Percentiles rank a stretch among this genome's conserved stretches.
These are phyloP conservation scores for Ulmus americana DNA, from an alignment of 331 rosid genomes.

Conservation along the genomic window DNA sequence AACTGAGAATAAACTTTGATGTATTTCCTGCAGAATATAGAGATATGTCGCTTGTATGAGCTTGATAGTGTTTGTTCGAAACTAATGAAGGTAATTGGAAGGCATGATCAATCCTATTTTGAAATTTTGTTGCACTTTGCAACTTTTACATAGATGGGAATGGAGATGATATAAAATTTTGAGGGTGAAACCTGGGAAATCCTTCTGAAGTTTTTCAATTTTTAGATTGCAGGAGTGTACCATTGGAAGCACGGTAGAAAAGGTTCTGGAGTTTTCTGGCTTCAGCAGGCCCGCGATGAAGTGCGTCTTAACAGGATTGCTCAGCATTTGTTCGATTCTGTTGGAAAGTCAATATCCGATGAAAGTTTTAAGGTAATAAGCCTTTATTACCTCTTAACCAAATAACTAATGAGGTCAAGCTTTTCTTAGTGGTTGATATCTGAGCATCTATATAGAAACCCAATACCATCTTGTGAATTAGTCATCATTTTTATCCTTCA, in stretches of 20 bases:
- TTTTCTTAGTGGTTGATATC: neutral
- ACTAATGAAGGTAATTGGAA: conserved; percentile 64
- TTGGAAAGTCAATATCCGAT: conserved; percentile 88
- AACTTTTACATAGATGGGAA: neutral
- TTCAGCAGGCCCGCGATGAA: conserved; percentile 80
- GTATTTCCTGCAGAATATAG: conserved; percentile 58
- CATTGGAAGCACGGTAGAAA: conserved; percentile 95
- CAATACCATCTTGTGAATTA: neutral
- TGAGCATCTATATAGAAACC: neutral
- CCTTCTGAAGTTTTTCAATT: conserved; percentile 22
- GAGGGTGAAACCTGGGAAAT: neutral
- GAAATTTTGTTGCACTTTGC: neutral
- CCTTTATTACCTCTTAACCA: conserved; percentile 3
- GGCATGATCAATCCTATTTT: neutral
- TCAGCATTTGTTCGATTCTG: conserved; percentile 78
- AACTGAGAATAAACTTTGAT: conserved; percentile 24
- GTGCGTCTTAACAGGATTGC: conserved; percentile 78
- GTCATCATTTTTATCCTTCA: conserved; percentile 8
- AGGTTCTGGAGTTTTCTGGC: conserved; percentile 90
- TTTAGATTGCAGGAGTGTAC: conserved; percentile 79
- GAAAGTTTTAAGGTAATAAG: conserved; percentile 76
- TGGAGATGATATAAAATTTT: neutral
- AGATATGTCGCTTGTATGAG: conserved; percentile 83
- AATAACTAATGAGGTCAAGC: neutral
- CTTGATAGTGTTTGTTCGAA: conserved; percentile 64